Conservation (phyloP, 495 filamentous ascomycete genomes). For the Penicillium argentinense region DNA sequence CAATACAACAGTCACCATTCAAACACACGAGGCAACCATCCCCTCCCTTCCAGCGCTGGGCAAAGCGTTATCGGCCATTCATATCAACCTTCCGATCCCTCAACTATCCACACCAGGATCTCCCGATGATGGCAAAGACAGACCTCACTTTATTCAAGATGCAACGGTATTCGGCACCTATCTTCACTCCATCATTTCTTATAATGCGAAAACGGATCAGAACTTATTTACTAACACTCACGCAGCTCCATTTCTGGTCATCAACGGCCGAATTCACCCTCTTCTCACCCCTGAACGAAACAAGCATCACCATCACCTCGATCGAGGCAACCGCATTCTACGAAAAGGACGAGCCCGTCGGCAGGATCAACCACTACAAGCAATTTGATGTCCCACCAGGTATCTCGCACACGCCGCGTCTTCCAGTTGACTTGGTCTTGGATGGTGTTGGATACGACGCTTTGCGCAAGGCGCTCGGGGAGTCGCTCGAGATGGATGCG, state of each 20-base stretch:
- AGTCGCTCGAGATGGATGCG: slow-evolving; percentile 75
- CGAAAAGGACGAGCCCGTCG: slow-evolving; percentile 73
- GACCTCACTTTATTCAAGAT: slow-evolving; percentile 73
- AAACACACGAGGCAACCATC: slow-evolving; percentile 66
- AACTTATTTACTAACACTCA: background rate
- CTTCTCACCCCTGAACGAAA: slow-evolving; percentile 70
- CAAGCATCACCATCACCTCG: slow-evolving; percentile 69
- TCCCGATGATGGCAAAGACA: slow-evolving; percentile 39
- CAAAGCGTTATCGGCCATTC: slow-evolving; percentile 64
- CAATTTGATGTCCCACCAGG: slow-evolving; percentile 81
- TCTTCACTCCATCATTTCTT: slow-evolving; percentile 17
- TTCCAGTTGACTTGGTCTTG: slow-evolving; percentile 79
- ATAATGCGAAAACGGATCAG: too few species aligned
- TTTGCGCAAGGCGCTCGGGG: slow-evolving; percentile 80
- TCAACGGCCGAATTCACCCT: slow-evolving; percentile 85
- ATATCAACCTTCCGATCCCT: slow-evolving; percentile 68
- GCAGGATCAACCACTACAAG: slow-evolving; percentile 68
- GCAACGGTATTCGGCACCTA: slow-evolving; percentile 60
- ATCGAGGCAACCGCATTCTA: slow-evolving; percentile 86
- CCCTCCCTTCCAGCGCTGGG: slow-evolving; percentile 74
- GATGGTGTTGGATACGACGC: slow-evolving; percentile 80
- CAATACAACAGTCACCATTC: slow-evolving; percentile 76
- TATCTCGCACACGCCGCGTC: slow-evolving; percentile 60
- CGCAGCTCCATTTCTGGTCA: slow-evolving; percentile 73
- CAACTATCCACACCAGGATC: slow-evolving; percentile 54